A percentile compares a stretch with the other conserved stretches of the same genome.
Conservation (phyloP, 495 filamentous ascomycete genomes). For the Aspergillus mulundensis region DNA sequence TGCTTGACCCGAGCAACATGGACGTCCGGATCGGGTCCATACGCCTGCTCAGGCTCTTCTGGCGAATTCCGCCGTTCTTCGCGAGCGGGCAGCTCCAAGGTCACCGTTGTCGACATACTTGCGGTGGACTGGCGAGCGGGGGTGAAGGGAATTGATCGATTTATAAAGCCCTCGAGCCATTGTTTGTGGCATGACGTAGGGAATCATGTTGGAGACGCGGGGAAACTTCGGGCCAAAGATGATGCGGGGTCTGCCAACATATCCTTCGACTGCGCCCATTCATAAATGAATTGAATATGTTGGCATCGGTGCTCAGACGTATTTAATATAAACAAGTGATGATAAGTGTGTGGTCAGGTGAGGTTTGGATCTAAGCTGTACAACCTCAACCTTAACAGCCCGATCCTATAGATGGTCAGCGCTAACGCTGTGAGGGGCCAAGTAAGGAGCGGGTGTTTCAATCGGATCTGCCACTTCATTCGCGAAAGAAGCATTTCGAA, state of each 20-base stretch:
- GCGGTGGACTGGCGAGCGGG: background rate
- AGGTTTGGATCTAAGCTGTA: background rate
- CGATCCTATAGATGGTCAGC: background rate
- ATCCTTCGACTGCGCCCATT: background rate
- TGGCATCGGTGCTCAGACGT: background rate
- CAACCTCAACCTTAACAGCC: background rate
- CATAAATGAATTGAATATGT: background rate
- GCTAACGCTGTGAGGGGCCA: background rate
- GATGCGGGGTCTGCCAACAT: slow-evolving; percentile 1
- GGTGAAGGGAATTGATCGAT: background rate
- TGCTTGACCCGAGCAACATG: slow-evolving; percentile 20
- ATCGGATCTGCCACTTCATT: slow-evolving; percentile 1
- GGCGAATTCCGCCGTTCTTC: background rate
- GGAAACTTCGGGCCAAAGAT: background rate
- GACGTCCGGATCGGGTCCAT: background rate
- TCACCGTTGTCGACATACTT: slow-evolving; percentile 8
- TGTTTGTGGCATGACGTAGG: background rate
- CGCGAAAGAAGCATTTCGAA: slow-evolving; percentile 9
- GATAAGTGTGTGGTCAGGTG: background rate
- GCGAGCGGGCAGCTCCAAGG: background rate
- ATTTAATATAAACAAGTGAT: background rate
- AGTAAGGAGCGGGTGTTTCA: background rate
- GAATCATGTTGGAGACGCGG: background rate
- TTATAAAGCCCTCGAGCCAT: background rate
- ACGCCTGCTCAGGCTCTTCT: slow-evolving; percentile 2